Conservation (phyloP, 805 yeast genomes). For the Martiniozyma abietophila region DNA sequence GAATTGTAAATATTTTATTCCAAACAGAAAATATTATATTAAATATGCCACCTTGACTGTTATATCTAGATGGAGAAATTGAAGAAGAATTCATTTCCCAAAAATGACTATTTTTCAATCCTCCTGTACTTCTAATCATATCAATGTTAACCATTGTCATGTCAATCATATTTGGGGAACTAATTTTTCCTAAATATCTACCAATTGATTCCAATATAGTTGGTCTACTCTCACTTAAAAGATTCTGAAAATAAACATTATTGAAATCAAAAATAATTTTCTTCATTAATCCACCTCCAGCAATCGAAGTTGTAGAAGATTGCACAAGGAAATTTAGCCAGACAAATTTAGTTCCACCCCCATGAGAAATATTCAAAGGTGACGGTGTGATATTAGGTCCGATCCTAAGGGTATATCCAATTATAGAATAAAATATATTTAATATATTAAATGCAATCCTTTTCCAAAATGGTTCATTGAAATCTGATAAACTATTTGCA, state of each 20-base stretch:
- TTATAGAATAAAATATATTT: neutral
- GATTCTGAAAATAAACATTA: slow-evolving; percentile 2
- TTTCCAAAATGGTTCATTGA: slow-evolving; percentile 1
- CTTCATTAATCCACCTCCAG: neutral
- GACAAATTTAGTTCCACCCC: slow-evolving; percentile 6
- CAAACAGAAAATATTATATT: too few species aligned
- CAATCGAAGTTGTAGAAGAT: slow-evolving; percentile 2
- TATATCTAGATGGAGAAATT: too few species aligned
- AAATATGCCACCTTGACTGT: too few species aligned
- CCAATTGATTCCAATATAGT: slow-evolving; percentile 4
- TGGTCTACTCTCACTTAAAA: slow-evolving; percentile 12
- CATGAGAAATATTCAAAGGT: slow-evolving; percentile 4
- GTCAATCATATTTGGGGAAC: slow-evolving; percentile 14
- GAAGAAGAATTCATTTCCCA: too few species aligned
- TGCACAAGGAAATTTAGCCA: slow-evolving; percentile 9
- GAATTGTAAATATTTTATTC: too few species aligned
- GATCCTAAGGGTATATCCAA: too few species aligned
- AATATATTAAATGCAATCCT: neutral
- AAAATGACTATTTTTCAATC: slow-evolving; percentile 1
- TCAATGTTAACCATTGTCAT: slow-evolving; percentile 21
- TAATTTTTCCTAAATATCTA: slow-evolving; percentile 8
- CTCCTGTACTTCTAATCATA: slow-evolving; percentile 8
- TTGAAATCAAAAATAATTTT: slow-evolving; percentile 2
- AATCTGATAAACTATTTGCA: neutral
- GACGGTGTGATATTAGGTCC: too few species aligned